phyloP scores from a whole-genome alignment of 2,329 filamentous ascomycete species.

The Chaetomiaceae sp. region DNA sequence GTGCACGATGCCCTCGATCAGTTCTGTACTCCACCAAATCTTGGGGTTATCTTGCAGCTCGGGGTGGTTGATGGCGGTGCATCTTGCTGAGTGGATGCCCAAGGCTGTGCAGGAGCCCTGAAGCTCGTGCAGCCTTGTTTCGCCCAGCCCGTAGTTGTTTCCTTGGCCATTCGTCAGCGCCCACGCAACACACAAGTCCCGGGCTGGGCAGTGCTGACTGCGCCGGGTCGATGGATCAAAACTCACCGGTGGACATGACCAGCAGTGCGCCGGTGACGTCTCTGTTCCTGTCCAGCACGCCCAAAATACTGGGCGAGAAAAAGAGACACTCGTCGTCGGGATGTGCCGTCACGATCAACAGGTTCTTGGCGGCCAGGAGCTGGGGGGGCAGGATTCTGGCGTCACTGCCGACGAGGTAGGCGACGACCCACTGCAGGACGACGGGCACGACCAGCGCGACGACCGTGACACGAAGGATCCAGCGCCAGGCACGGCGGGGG shows the following conservation, averaged over 20 bases:
- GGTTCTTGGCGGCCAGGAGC: constrained; percentile 33
- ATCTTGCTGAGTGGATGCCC: constrained; percentile 29
- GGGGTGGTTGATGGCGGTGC: constrained; percentile 33
- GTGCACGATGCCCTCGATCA: constrained; percentile 32
- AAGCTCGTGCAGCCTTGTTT: constrained; percentile 29
- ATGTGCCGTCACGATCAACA: constrained; percentile 38
- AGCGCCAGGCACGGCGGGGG: constrained; percentile 24
- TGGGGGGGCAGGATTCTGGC: constrained; percentile 35
- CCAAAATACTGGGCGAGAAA: constrained; percentile 32
- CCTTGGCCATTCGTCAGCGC: constrained; percentile 4
- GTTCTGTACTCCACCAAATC: constrained; percentile 36
- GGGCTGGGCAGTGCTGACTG: too few species aligned
- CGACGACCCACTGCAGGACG: constrained; percentile 35
- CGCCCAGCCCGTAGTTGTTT: constrained; percentile 33
- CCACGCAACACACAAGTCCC: too few species aligned
- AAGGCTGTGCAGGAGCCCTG: constrained; percentile 30
- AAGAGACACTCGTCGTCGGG: constrained; percentile 39
- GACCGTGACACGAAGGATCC: constrained; percentile 17
- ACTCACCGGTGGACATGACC: constrained; percentile 34
- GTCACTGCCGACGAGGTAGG: constrained; percentile 35
- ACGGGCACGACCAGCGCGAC: constrained; percentile 27
- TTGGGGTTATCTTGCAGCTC: constrained; percentile 38
- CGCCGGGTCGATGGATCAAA: too few species aligned
- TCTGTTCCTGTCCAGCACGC: constrained; percentile 30
- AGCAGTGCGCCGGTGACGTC: constrained; percentile 27